A percentile compares a stretch with the other conserved stretches of the same genome.
Evolutionary conservation across 257 asterid species (phyloP).

Genomic region (Plantago ovata): DNA sequence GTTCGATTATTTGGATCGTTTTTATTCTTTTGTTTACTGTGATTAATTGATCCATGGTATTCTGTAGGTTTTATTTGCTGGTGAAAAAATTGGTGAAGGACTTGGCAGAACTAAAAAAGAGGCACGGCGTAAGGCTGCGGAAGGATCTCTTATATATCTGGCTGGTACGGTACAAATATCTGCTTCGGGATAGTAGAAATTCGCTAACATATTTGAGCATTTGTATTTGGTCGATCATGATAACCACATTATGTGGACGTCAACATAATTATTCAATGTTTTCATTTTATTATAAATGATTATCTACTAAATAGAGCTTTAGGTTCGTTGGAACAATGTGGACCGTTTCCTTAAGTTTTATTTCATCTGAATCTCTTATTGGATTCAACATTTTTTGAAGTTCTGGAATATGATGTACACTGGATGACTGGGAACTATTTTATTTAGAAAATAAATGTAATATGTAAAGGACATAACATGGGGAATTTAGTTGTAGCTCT

Average conservation of each 20-base stretch:
- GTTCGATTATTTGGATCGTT: slow-evolving; percentile 3
- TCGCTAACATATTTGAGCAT: slow-evolving; percentile 6
- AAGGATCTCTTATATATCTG: slow-evolving; percentile 70
- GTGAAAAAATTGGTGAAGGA: slow-evolving; percentile 85
- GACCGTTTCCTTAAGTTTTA: too few species aligned
- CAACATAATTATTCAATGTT: not conserved
- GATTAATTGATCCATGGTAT: slow-evolving; percentile 19
- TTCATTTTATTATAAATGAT: too few species aligned
- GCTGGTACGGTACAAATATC: slow-evolving; percentile 55
- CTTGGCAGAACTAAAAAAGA: slow-evolving; percentile 88
- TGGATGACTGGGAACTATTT: too few species aligned
- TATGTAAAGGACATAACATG: too few species aligned
- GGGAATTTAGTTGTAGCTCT: too few species aligned
- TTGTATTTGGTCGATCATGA: not conserved
- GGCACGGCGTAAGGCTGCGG: slow-evolving; percentile 80
- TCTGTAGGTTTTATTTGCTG: slow-evolving; percentile 80
- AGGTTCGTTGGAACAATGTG: too few species aligned
- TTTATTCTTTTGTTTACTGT: slow-evolving; percentile 12
- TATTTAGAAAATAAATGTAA: too few species aligned
- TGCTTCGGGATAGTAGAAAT: slow-evolving; percentile 24
- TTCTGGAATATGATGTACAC: too few species aligned
- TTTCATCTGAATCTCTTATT: too few species aligned
- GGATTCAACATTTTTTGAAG: too few species aligned
- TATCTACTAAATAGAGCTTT: too few species aligned
- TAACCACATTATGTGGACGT: not conserved